Conservation (phyloP, 768 basidiomycete genomes). For the Amanita pallidorosea region DNA sequence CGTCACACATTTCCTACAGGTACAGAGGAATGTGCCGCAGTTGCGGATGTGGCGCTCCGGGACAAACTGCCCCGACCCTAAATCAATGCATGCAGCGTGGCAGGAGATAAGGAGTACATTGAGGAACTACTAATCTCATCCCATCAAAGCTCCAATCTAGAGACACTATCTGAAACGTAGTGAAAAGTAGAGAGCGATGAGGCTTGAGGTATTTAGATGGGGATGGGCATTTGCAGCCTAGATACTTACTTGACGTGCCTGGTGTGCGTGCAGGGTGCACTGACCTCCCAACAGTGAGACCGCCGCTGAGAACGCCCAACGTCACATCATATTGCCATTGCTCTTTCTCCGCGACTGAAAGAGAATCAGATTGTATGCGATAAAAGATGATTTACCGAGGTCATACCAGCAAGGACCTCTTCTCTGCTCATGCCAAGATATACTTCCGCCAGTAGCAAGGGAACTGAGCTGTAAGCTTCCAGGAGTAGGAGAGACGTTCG, state of each 20-base stretch:
- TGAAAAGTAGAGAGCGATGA: slow-evolving; percentile 40
- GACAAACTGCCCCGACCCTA: background rate
- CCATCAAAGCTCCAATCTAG: slow-evolving; percentile 28
- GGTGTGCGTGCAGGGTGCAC: background rate
- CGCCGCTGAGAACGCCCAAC: slow-evolving; percentile 34
- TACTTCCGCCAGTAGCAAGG: slow-evolving; percentile 37
- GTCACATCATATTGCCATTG: slow-evolving; percentile 44
- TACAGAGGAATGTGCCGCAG: background rate
- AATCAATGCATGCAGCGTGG: background rate
- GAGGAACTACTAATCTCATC: background rate
- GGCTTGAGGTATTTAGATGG: slow-evolving; percentile 8
- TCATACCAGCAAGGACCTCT: slow-evolving; percentile 26
- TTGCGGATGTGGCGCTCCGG: background rate
- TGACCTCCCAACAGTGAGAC: background rate
- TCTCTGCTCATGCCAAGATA: slow-evolving; percentile 44
- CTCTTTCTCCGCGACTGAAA: slow-evolving; percentile 28
- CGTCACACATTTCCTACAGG: background rate
- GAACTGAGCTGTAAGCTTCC: slow-evolving; percentile 56
- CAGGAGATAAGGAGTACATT: background rate
- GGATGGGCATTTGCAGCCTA: background rate
- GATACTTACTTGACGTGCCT: background rate
- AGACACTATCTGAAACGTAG: slow-evolving; percentile 43
- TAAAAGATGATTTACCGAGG: background rate
- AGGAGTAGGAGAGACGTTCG: slow-evolving; percentile 46
- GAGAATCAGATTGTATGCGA: background rate